These are phyloP conservation scores for Drechslerella coelobrocha DNA, from an alignment of 2,329 filamentous ascomycete genomes.

Conservation along the genomic window DNA sequence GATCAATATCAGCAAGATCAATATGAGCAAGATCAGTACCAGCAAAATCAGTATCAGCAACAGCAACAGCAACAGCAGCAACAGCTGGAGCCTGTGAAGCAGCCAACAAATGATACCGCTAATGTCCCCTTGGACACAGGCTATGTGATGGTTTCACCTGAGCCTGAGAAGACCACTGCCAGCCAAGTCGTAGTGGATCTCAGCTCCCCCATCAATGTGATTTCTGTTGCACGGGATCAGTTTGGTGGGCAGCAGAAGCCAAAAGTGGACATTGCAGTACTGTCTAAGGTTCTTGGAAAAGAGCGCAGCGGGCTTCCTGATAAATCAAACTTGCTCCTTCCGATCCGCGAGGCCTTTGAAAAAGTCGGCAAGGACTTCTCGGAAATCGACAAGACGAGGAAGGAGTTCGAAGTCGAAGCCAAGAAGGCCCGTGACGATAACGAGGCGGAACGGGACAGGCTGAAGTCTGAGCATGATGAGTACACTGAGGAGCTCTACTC, in stretches of 20 bases:
- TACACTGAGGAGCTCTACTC: constrained; percentile 53
- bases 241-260: constrained; percentile 18
- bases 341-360: constrained; percentile 32
- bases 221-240: constrained; percentile 27
- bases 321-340: constrained; percentile 24
- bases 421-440: constrained; percentile 53
- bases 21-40: neutral
- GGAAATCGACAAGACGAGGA: constrained; percentile 53
- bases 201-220: constrained; percentile 33
- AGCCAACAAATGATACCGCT: constrained; percentile 11
- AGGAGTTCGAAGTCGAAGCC: constrained; percentile 51
- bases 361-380: constrained; percentile 54
- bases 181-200: constrained; percentile 23
- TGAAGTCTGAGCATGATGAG: constrained; percentile 54
- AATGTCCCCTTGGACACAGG: constrained; percentile 33
- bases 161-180: constrained; percentile 17
- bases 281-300: constrained; percentile 40
- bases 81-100: constrained; percentile 7
- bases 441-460: constrained; percentile 51
- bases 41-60: neutral
- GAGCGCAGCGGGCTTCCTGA: constrained; percentile 31
- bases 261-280: constrained; percentile 28
- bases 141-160: constrained; percentile 44
- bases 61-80: neutral
- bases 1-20: neutral